Evolutionary conservation across 805 yeast species (phyloP).

Genomic region (Teunomyces panamensis): DNA sequence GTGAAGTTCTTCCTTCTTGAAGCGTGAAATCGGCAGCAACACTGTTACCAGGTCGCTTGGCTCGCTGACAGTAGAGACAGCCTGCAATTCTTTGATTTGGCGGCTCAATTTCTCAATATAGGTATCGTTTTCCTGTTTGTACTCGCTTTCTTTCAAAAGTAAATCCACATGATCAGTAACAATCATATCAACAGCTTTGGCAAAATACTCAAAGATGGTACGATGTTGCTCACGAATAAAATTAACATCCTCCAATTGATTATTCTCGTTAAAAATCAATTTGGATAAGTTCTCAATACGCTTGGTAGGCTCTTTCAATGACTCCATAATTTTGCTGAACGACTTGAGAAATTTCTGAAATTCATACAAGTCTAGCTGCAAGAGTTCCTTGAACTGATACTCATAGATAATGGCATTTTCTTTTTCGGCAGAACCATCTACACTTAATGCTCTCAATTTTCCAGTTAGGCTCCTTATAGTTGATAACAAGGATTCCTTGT

Average conservation of each 20-base stretch:
- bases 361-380: slow-evolving; percentile 41
- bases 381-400: slow-evolving; percentile 41
- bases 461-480: slow-evolving; percentile 40
- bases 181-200: slow-evolving; percentile 58
- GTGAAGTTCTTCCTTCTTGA: slow-evolving; percentile 49
- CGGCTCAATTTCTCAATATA: slow-evolving; percentile 21
- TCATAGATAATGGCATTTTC: slow-evolving; percentile 30
- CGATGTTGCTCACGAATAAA: slow-evolving; percentile 35
- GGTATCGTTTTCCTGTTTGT: slow-evolving; percentile 13
- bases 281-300: slow-evolving; percentile 45
- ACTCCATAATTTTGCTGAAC: slow-evolving; percentile 56
- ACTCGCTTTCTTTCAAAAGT: slow-evolving; percentile 33
- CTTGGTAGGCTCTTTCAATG: slow-evolving; percentile 56
- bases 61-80: slow-evolving; percentile 11
- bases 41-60: not conserved
- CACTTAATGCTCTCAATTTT: slow-evolving; percentile 27
- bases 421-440: slow-evolving; percentile 8
- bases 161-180: slow-evolving; percentile 53
- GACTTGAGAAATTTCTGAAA: slow-evolving; percentile 49
- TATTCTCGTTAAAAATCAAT: slow-evolving; percentile 11
- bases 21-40: slow-evolving; percentile 1
- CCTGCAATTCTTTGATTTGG: slow-evolving; percentile 26
- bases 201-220: slow-evolving; percentile 51
- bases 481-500: slow-evolving; percentile 32
- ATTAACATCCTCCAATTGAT: slow-evolving; percentile 8